Base-by-base conservation (phyloP, 2,329 filamentous ascomycete species). In the Neofusicoccum parvum region DNA sequence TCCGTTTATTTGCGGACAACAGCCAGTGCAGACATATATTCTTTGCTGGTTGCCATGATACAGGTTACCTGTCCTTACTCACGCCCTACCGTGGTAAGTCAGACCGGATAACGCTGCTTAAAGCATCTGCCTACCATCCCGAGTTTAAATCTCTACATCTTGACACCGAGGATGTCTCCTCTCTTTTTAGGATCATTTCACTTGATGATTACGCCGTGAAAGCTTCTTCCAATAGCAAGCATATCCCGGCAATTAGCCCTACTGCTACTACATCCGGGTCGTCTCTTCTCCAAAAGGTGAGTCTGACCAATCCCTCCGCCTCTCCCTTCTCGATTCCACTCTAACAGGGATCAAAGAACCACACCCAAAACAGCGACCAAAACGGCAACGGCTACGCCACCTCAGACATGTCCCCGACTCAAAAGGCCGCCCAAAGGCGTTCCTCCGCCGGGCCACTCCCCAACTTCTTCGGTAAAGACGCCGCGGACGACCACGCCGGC, bases 21-120 rank as follows among this genome's bases (percentile, higher is more conserved):
- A 76, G 80, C 3, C 85, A 88, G 70, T 90, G 87, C 77, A 86
- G 85, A 69, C 87, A 88, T 71, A 87, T 90, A 46, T 86, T 85
- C 70, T 86, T 88, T 65, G 87, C 86, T 4, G 86, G 83, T 46
- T 89, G 87, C 70, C 86, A 89, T 69, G 85, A 89, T 69, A 80
- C 79, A 27, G 83, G 83, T 54, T 88, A 89, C 71, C 75, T 87
- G 54, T 82, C 84, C 6, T 80, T 87, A 58, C 76, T 89, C 34
- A 83, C 80, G 5, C 83, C 83, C 6, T 84, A 85, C 69, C 78
- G 76, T 51, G 82, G 81, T 51, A 79, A 81, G 65, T 73, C 75
- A 5, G 80, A 84, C 27, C 81, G 81, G 60, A 82, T 88, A 65
- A 88, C 86, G 0, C 81, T 88, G 12, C 72, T 88, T 46, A 81